Evolutionary conservation across 805 yeast species (phyloP).

Genomic region (Diddensiella santjacobensis): DNA sequence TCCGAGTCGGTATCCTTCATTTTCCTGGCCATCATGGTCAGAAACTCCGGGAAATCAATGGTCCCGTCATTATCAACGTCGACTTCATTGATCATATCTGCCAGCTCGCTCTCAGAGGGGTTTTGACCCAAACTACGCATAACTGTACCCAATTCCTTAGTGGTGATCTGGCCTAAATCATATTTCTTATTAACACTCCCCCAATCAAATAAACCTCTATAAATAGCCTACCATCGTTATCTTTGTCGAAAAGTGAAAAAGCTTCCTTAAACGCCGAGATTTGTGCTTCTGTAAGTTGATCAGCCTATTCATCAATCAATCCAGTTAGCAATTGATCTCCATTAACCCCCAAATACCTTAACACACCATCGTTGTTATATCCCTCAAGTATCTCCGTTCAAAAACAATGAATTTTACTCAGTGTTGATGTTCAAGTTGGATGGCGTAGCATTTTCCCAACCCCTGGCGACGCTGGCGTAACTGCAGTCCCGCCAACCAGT

Average conservation of each 20-base stretch:
- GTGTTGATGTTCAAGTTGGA: no score
- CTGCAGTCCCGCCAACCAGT: no score
- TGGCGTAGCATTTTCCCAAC: no score
- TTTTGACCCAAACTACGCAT: conserved; percentile 99
- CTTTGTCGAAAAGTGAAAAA: conserved; percentile 93
- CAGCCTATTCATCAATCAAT: conserved; percentile 45
- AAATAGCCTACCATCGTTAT: conserved; percentile 70
- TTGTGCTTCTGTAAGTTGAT: conserved; percentile 89
- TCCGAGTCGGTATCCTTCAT: conserved; percentile 96
- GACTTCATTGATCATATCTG: conserved; percentile 95
- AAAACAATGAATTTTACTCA: no score
- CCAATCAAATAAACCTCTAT: neutral
- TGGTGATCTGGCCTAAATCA: conserved; percentile 63
- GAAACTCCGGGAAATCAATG: conserved; percentile 76
- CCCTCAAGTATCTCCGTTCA: no score
- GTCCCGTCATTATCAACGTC: conserved; percentile 93
- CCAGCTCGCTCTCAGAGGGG: conserved; percentile 92
- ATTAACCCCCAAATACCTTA: no score
- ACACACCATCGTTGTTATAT: no score
- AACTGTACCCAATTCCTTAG: conserved; percentile 93
- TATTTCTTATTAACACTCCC: no score
- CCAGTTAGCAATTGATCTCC: neutral
- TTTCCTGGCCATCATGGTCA: conserved; percentile 86
- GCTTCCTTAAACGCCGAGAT: conserved; percentile 97
- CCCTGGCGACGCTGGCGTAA: no score